Percentiles rank a stretch among this genome's conserved stretches.
phyloP scores from a whole-genome alignment of 768 basidiomycete species.

The Lentinula sp. region DNA sequence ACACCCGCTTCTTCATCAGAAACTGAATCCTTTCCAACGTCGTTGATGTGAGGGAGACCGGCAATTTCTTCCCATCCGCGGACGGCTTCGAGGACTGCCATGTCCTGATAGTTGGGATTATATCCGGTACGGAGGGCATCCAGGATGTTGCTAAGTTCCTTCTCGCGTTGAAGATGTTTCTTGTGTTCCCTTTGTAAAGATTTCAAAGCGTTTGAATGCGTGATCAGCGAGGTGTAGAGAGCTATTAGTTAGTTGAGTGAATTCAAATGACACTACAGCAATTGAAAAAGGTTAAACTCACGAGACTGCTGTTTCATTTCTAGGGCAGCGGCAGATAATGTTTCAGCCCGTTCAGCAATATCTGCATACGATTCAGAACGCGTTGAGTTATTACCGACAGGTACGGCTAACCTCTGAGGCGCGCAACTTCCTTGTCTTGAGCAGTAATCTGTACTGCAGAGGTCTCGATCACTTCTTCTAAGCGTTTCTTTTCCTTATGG shows the following conservation, averaged over 20 bases:
- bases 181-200: conserved; percentile 70
- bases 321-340: conserved; percentile 70
- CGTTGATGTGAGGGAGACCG: conserved; percentile 65
- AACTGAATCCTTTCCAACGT: conserved; percentile 47
- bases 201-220: conserved; percentile 70
- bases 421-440: conserved; percentile 67
- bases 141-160: conserved; percentile 77
- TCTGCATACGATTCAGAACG: conserved; percentile 34
- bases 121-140: conserved; percentile 76
- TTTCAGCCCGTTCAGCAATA: conserved; percentile 72
- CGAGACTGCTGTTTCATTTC: conserved; percentile 86
- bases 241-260: conserved; percentile 37
- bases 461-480: conserved; percentile 59
- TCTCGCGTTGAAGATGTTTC: conserved; percentile 69
- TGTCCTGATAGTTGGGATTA: conserved; percentile 99
- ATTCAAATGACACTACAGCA: neutral
- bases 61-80: conserved; percentile 85
- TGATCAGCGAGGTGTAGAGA: conserved; percentile 67
- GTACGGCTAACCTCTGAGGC: conserved; percentile 51
- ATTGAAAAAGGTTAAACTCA: conserved; percentile 28
- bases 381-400: neutral
- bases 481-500: conserved; percentile 79
- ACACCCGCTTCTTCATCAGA: conserved; percentile 26
- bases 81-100: conserved; percentile 96
- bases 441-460: conserved; percentile 52